Evolutionary conservation across 345 rosid species (phyloP), one percentile per base, ranked within the genome.

Genomic region (Eucalyptus dawsonii): DNA sequence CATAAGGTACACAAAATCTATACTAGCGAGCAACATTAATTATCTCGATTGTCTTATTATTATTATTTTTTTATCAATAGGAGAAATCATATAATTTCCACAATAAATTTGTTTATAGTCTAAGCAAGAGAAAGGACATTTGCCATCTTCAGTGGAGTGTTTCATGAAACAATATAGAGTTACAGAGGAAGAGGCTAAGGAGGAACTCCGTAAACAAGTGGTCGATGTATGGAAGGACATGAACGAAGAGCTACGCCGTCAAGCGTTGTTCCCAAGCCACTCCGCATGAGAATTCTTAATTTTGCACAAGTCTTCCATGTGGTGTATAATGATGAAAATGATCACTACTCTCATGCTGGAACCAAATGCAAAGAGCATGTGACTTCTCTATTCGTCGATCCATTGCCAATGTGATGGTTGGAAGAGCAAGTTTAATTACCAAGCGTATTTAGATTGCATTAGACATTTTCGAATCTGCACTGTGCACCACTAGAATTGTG

Each of bases 311-410:
- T 80, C 16, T 56, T 88, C 25, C 88, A 93, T 42, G 90, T 92
- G 31, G n/a, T 92, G 2, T 92, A 93, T 88, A 88, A 87, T 67
- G 90, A 89, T 34, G 85, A 53, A 15, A 65, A 67, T 3, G 94
- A 93, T 87, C 67, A 86, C 34, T 91, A 49, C 89, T 83, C 90
- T 8, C 27, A 65, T 47, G 37, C 92, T 22, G 40, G 34, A 15
- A 50, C 54, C 29, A 49, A 21, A 53, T 19, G 58, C 29, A 91
- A 80, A 47, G 90, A 47, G 7, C 40, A 86, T 10, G 50, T 91
- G n/a, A n/a, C 56, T n/a, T 31, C 87, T 54, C 54, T 89, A 49
- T 69, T 44, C 44, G 56, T 89, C 50, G 19, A 62, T 58, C 89
- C 88, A 8, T 67, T 67, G 80, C 80, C 80, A 67, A 67, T 67